Conservation (phyloP, 345 rosid genomes). For the Psidium friedrichsthalianum region DNA sequence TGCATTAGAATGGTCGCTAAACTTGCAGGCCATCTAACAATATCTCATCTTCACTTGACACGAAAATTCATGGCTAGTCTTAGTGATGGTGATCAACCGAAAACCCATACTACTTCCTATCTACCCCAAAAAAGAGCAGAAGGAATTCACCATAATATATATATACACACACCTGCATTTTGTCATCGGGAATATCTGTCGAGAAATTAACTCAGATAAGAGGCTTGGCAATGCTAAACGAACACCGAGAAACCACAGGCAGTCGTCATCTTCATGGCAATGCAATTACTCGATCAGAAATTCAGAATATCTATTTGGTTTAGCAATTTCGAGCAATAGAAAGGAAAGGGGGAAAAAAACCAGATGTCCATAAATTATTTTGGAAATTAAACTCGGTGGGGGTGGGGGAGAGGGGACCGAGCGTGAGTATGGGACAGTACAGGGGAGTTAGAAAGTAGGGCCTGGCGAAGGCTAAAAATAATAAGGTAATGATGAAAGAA, state of each 20-base stretch:
- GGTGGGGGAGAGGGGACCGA: neutral
- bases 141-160: neutral
- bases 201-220: neutral
- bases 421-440: neutral
- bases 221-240: neutral
- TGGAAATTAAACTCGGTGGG: neutral
- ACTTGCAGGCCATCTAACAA: neutral
- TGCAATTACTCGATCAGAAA: neutral
- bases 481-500: slow-evolving; percentile 42
- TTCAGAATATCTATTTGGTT: neutral
- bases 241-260: neutral
- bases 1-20: neutral
- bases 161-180: neutral
- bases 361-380: neutral
- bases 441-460: slow-evolving; percentile 6
- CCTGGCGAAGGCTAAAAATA: slow-evolving; percentile 23
- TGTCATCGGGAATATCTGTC: neutral
- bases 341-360: neutral
- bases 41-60: neutral
- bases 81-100: neutral
- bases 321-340: neutral
- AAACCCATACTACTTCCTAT: neutral
- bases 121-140: neutral
- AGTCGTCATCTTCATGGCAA: slow-evolving; percentile 2
- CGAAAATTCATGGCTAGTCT: neutral